phyloP scores from a whole-genome alignment of 352 stramenopile genomes.

The Globisporangium acanthophoron region DNA sequence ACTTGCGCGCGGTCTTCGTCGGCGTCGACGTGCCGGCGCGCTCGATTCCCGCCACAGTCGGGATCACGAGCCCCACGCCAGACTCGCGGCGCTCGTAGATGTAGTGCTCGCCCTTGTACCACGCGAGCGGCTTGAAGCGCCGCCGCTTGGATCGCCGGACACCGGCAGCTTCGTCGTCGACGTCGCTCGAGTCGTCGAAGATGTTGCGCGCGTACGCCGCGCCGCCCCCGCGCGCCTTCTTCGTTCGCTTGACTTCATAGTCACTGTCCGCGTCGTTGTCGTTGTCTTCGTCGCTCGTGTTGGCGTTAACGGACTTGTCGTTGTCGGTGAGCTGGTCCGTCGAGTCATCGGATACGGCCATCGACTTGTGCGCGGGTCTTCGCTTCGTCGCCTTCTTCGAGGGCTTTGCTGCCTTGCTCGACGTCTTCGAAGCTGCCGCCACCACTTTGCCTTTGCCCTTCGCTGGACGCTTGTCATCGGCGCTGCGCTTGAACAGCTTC shows the following conservation, averaged over 20 bases:
- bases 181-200: conserved; percentile 32
- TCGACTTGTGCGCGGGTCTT: conserved; percentile 25
- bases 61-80: conserved; percentile 76
- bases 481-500: conserved; percentile 35
- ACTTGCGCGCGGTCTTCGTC: conserved; percentile 33
- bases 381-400: conserved; percentile 1
- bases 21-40: conserved; percentile 53
- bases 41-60: conserved; percentile 70
- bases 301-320: conserved; percentile 50
- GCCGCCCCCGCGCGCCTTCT: conserved; percentile 11
- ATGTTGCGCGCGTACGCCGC: conserved; percentile 45
- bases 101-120: conserved; percentile 87
- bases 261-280: conserved; percentile 45
- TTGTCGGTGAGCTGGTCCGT: conserved; percentile 48
- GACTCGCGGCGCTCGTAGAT: conserved; percentile 80
- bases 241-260: conserved; percentile 20
- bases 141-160: conserved; percentile 72
- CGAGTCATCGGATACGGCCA: conserved; percentile 36
- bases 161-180: conserved; percentile 30
- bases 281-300: conserved; percentile 35
- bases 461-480: conserved; percentile 19
- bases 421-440: conserved; percentile 13
- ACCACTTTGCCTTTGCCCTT: conserved; percentile 7
- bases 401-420: background rate
- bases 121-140: conserved; percentile 81